Base-by-base conservation (phyloP, 352 stramenopile genomes). In the Globisporangium cystogenes region DNA sequence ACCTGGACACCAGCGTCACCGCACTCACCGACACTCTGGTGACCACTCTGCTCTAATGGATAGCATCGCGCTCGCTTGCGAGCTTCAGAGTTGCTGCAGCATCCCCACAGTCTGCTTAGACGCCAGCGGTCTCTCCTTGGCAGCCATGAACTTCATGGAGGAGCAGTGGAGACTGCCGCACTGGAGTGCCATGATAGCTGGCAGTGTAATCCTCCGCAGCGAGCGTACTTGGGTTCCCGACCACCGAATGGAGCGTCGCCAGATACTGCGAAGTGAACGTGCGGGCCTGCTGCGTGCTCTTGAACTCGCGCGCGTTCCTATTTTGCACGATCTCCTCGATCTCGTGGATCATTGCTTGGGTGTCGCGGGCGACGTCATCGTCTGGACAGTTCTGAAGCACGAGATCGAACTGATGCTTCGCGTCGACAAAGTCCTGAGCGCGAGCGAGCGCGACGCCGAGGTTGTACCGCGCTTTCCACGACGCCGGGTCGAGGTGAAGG, bases 401-500 rank as follows among this genome's bases (percentile, higher is more conserved):
- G 2, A 62, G 31, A 26, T 70, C 67, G 11, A 87, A 48, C 35
- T 87, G 70, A 1, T 49, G 63, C n/a, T 58, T 82, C 15, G 76
- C 63, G 23, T 75, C 65, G 24, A 68, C 63, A 53, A 82, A 85
- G 39, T 84, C 72, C 1, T 69, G 45, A 26, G 72, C 59, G 0
- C 76, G 74, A 21, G 76, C 65, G 8, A 74, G 51, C 6, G 72
- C 37, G 33, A 87, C 50, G 4, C 74, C 76, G 6, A 82, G 51
- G 26, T 87, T 86, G 53, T 74, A 78, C 3, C 49, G 59, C 12
- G 74, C 70, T 52, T 74, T 78, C 76, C 76, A 86, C 1, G 53
- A 57, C 0, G 24, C 54, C 4, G 58, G 53, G 1, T 84, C 60
- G 1, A 82, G 42, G 0, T 63, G 65, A 15, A 87, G 58, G 51